Percentiles rank a stretch among this genome's conserved stretches.
Conservation (phyloP, 176 grass and related monocot genomes). For the Bothriochloa decipiens region DNA sequence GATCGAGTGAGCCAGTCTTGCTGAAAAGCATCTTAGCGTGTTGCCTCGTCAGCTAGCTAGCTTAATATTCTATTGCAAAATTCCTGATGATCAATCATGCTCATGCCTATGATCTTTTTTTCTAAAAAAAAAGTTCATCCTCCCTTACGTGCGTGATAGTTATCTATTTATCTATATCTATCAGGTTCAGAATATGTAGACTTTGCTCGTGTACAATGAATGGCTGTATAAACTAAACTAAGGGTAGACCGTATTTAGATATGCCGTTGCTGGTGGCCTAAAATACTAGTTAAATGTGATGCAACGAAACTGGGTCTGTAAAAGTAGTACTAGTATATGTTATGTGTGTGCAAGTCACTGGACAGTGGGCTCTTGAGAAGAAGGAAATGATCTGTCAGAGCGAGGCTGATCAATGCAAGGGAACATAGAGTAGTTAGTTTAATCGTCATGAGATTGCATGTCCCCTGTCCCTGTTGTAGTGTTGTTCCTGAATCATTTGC, state of each 20-base stretch:
- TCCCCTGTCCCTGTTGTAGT: not conserved
- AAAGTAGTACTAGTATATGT: not conserved
- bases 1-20: not conserved
- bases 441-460: not conserved
- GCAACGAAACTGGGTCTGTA: not conserved
- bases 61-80: constrained; percentile 24
- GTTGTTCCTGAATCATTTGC: not conserved
- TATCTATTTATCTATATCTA: not conserved
- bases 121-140: not conserved
- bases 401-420: not conserved
- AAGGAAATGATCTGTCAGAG: not conserved
- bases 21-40: constrained; percentile 36
- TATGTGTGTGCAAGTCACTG: not conserved
- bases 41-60: constrained; percentile 5
- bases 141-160: not conserved
- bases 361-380: not conserved
- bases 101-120: not conserved
- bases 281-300: not conserved
- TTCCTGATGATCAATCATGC: constrained; percentile 40
- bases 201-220: constrained; percentile 33
- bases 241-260: constrained; percentile 37
- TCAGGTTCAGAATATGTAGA: not conserved
- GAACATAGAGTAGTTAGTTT: not conserved
- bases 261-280: constrained; percentile 8
- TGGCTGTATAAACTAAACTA: not conserved